Percentiles rank a stretch among this genome's conserved stretches.
Evolutionary conservation across 345 rosid genomes (phyloP).

Genomic region (Gossypium sturtianum): DNA sequence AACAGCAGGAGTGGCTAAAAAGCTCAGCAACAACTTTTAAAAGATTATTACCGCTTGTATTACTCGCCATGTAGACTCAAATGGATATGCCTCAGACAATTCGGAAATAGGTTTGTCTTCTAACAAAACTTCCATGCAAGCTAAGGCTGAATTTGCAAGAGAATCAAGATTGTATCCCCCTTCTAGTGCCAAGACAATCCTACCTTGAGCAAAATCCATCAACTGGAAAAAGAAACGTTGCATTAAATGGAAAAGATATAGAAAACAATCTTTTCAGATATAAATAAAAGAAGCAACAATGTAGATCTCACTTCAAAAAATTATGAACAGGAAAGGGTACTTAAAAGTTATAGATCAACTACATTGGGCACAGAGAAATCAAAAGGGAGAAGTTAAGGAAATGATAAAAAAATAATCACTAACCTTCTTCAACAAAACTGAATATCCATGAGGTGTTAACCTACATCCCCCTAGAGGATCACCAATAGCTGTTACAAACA

Average conservation of each 20-base stretch:
- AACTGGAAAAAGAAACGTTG: conserved; percentile 36
- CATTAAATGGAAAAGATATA: conserved; percentile 4
- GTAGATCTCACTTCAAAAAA: neutral
- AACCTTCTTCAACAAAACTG: conserved; percentile 74
- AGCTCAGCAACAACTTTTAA: conserved; percentile 3
- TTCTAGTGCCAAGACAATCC: conserved; percentile 79
- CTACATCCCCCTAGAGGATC: conserved; percentile 92
- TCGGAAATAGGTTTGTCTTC: conserved; percentile 44
- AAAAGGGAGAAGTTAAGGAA: neutral
- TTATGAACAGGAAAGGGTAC: neutral
- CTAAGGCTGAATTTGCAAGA: conserved; percentile 76
- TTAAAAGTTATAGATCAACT: neutral
- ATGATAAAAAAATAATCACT: conserved; percentile 5
- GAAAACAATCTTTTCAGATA: neutral
- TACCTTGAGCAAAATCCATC: conserved; percentile 81
- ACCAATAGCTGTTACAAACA: conserved; percentile 53
- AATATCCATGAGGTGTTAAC: conserved; percentile 80
- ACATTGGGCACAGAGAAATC: neutral
- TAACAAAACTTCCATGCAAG: conserved; percentile 79
- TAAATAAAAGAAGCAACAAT: neutral
- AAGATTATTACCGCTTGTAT: conserved; percentile 50
- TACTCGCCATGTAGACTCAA: conserved; percentile 85
- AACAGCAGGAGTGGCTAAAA: neutral
- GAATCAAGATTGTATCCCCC: conserved; percentile 93
- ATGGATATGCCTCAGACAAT: conserved; percentile 69